These are phyloP conservation scores for Argentina anserina DNA, from an alignment of 306 rosid species.

Conservation along the genomic window DNA sequence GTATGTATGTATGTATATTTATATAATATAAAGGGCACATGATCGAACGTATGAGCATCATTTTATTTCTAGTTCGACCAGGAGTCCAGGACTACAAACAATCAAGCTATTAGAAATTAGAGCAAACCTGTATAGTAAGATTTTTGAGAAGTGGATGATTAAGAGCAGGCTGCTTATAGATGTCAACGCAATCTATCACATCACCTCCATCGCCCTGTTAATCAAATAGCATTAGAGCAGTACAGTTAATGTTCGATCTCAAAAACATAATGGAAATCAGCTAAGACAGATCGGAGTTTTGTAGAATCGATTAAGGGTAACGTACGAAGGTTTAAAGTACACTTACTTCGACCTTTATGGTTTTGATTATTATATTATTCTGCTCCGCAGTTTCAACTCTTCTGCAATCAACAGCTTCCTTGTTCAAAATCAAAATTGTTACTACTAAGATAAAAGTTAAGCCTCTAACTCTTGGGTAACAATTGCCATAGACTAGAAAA, in stretches of 20 bases:
- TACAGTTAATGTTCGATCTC: neutral
- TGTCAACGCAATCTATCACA: slow-evolving; percentile 25
- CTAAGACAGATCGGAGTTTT: too few relatives aligned
- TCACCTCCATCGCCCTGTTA: slow-evolving; percentile 19
- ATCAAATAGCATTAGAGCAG: neutral
- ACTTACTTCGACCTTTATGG: neutral
- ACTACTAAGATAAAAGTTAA: neutral
- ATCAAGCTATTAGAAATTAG: neutral
- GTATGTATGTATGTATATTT: too few relatives aligned
- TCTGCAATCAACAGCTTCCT: neutral
- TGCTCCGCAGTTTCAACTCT: neutral
- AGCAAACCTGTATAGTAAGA: slow-evolving; percentile 23
- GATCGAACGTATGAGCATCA: neutral
- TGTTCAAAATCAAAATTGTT: neutral
- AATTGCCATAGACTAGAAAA: neutral
- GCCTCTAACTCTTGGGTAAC: neutral
- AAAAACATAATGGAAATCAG: neutral
- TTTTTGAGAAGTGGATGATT: slow-evolving; percentile 27
- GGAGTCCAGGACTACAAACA: too few relatives aligned
- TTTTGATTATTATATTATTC: slow-evolving; percentile 1
- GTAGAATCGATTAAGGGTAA: too few relatives aligned
- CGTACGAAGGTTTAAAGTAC: too few relatives aligned
- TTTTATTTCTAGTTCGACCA: neutral
- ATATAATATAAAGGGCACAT: too few relatives aligned
- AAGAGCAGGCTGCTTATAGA: slow-evolving; percentile 26